Evolutionary conservation across 257 asterid genomes (phyloP).

Genomic region (Jacaranda copaia): DNA sequence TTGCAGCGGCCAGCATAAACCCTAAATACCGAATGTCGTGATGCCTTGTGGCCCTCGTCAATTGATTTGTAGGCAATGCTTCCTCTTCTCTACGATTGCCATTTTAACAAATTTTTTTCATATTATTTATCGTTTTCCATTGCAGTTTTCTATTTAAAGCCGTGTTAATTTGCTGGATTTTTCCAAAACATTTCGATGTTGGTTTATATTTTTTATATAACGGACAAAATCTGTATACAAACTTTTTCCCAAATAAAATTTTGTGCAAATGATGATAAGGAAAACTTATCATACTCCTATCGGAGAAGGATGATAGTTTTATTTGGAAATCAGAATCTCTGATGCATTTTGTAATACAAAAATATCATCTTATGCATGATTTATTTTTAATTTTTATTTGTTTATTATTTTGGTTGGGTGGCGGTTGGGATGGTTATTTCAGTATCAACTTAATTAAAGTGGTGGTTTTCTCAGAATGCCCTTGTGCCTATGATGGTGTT

Average conservation of each 20-base stretch:
- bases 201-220: not conserved
- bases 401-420: too few species aligned
- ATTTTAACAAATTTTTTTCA: not conserved
- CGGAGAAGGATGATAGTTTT: conserved; percentile 50
- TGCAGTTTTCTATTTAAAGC: not conserved
- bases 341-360: conserved; percentile 35
- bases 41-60: not conserved
- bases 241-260: not conserved
- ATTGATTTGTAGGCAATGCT: conserved; percentile 1
- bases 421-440: not conserved
- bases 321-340: conserved; percentile 70
- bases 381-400: not conserved
- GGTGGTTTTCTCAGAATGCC: not conserved
- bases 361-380: not conserved
- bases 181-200: not conserved
- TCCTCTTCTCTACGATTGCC: not conserved
- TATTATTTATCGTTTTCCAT: not conserved
- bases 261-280: conserved; percentile 48
- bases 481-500: conserved; percentile 64
- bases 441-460: not conserved
- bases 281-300: conserved; percentile 41
- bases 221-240: not conserved
- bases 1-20: not conserved
- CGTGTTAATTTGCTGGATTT: not conserved
- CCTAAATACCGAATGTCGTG: conserved; percentile 17